Percentiles rank a stretch among this genome's conserved stretches.
phyloP scores from a whole-genome alignment of 768 basidiomycete species.

The Chalciporus piperatus region DNA sequence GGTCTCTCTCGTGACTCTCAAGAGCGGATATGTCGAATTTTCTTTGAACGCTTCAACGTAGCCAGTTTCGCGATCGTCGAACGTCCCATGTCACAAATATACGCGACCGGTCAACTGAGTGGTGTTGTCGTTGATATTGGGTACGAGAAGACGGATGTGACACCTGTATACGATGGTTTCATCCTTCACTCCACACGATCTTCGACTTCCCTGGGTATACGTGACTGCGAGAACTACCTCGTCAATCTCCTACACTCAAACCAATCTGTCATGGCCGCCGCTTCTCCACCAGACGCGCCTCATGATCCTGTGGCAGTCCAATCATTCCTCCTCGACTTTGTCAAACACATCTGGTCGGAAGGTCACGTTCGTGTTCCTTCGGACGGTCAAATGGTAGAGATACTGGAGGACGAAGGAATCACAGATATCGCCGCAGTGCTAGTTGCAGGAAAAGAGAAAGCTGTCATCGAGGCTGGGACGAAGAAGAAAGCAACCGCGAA shows the following conservation, averaged over 20 bases:
- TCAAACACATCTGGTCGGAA: slow-evolving; percentile 57
- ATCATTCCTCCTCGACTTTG: slow-evolving; percentile 58
- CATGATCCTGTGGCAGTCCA: slow-evolving; percentile 47
- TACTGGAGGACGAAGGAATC: slow-evolving; percentile 76
- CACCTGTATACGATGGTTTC: slow-evolving; percentile 73
- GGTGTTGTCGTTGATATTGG: slow-evolving; percentile 85
- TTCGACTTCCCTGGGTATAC: slow-evolving; percentile 61
- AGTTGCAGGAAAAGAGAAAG: slow-evolving; percentile 88
- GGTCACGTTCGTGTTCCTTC: slow-evolving; percentile 72
- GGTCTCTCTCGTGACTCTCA: slow-evolving; percentile 64
- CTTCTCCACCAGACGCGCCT: slow-evolving; percentile 52
- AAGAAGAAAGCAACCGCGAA: slow-evolving; percentile 73
- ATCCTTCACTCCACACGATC: slow-evolving; percentile 53
- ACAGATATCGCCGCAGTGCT: slow-evolving; percentile 89
- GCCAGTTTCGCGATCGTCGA: slow-evolving; percentile 80
- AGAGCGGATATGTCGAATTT: slow-evolving; percentile 76
- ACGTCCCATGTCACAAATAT: slow-evolving; percentile 81
- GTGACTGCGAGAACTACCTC: slow-evolving; percentile 73
- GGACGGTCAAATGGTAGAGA: slow-evolving; percentile 62
- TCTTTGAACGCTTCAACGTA: slow-evolving; percentile 92
- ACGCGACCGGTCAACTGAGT: slow-evolving; percentile 65
- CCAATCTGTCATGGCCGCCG: slow-evolving; percentile 54
- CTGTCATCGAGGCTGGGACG: slow-evolving; percentile 81
- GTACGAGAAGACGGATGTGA: slow-evolving; percentile 70
- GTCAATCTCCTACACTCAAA: slow-evolving; percentile 71